Percentiles rank a stretch among this genome's conserved stretches.
phyloP scores from a whole-genome alignment of 2,329 filamentous ascomycete species.

The Paecilomyces sp. region DNA sequence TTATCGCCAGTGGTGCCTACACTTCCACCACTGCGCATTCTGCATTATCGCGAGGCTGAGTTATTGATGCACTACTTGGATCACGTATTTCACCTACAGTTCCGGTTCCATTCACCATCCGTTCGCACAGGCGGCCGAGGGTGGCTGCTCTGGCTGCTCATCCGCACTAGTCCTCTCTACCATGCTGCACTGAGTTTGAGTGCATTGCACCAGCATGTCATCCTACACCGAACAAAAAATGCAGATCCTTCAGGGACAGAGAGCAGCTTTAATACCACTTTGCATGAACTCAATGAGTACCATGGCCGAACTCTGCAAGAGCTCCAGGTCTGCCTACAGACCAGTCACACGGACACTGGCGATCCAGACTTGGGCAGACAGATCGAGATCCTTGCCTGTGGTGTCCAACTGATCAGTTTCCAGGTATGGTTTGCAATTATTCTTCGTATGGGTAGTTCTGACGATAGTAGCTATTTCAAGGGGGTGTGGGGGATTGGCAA shows the following conservation, averaged over 20 bases:
- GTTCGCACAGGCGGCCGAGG: slow-evolving; percentile 3
- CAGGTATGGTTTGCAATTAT: slow-evolving; percentile 2
- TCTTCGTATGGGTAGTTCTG: neutral
- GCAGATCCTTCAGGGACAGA: neutral
- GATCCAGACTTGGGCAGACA: slow-evolving; percentile 2
- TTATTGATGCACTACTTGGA: slow-evolving; percentile 12
- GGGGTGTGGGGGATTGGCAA: slow-evolving; percentile 10
- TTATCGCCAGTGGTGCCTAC: neutral
- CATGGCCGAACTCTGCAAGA: slow-evolving; percentile 7
- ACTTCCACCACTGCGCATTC: neutral
- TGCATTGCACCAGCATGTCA: slow-evolving; percentile 8
- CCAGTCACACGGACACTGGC: slow-evolving; percentile 2
- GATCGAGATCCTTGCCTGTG: slow-evolving; percentile 9
- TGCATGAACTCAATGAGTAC: slow-evolving; percentile 7
- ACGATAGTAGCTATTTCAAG: slow-evolving; percentile 7
- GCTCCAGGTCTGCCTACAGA: slow-evolving; percentile 6
- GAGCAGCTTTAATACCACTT: slow-evolving; percentile 1
- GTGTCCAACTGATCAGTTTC: slow-evolving; percentile 10
- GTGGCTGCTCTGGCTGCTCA: slow-evolving; percentile 9
- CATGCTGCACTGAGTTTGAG: slow-evolving; percentile 10
- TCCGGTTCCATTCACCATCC: slow-evolving; percentile 7
- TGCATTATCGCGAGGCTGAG: slow-evolving; percentile 8
- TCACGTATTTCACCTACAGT: slow-evolving; percentile 10
- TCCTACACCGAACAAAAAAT: slow-evolving; percentile 1
- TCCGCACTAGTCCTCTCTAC: slow-evolving; percentile 7